Percentiles rank a stretch among this genome's conserved stretches.
Conservation (phyloP, 768 basidiomycete genomes). For the Rhodotorula taiwanensis region DNA sequence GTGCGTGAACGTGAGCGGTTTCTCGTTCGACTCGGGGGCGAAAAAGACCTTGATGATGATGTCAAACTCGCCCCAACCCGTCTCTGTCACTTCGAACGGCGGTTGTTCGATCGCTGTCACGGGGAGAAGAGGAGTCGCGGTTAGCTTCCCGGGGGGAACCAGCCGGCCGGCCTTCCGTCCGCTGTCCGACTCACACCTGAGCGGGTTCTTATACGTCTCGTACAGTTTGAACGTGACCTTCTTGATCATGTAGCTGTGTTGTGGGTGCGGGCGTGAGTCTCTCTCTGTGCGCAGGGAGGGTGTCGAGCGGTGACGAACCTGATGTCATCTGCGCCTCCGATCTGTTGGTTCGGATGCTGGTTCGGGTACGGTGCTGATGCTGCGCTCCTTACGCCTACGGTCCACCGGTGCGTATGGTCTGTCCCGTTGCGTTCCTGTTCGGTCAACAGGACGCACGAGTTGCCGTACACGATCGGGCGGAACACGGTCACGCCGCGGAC, state of each 20-base stretch:
- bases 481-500: conserved; percentile 65
- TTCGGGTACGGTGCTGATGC: conserved; percentile 54
- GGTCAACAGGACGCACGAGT: conserved; percentile 73
- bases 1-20: conserved; percentile 77
- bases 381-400: conserved; percentile 85
- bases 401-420: conserved; percentile 94
- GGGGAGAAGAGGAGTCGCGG: background rate
- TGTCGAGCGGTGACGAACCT: conserved; percentile 9
- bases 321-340: conserved; percentile 40
- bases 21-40: conserved; percentile 80
- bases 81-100: conserved; percentile 92
- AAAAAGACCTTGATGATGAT: conserved; percentile 88
- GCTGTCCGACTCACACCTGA: conserved; percentile 60
- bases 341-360: conserved; percentile 29
- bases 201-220: conserved; percentile 88
- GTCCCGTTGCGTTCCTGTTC: conserved; percentile 60
- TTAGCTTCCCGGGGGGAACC: background rate
- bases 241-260: conserved; percentile 80
- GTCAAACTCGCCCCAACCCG: conserved; percentile 99
- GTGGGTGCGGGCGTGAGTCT: conserved; percentile 44
- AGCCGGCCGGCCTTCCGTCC: too few relatives aligned
- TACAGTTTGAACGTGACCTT: conserved; percentile 95
- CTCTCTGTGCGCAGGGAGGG: too few relatives aligned
- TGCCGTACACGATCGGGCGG: conserved; percentile 91
- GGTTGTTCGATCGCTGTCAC: conserved; percentile 74